These are phyloP conservation scores for Nakazawaea peltata DNA, from an alignment of 805 yeast genomes.

Conservation along the genomic window DNA sequence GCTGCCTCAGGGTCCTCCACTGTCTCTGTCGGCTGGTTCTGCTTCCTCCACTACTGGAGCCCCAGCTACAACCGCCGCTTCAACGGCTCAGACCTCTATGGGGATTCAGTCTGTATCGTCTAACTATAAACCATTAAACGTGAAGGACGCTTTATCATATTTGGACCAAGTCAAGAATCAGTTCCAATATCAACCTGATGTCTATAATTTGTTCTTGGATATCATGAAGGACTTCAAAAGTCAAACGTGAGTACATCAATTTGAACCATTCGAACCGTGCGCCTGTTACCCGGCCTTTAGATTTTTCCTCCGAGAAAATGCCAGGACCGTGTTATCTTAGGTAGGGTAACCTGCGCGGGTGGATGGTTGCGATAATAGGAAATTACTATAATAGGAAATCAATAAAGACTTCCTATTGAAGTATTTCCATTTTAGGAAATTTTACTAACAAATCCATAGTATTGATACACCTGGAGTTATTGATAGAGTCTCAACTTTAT, in stretches of 20 bases:
- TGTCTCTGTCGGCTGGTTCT: slow-evolving; percentile 17
- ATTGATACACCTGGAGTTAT: slow-evolving; percentile 99
- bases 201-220: slow-evolving; percentile 91
- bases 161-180: slow-evolving; percentile 93
- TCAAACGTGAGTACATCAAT: slow-evolving; percentile 49
- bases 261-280: neutral
- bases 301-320: neutral
- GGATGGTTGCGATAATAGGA: too few species aligned
- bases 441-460: slow-evolving; percentile 19
- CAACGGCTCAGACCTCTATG: slow-evolving; percentile 19
- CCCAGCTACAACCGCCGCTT: slow-evolving; percentile 18
- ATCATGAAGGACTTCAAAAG: slow-evolving; percentile 98
- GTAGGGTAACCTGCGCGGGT: slow-evolving; percentile 2
- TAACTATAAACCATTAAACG: slow-evolving; percentile 76
- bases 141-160: slow-evolving; percentile 91
- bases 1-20: slow-evolving; percentile 14
- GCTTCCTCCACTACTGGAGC: slow-evolving; percentile 12
- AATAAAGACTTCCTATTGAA: neutral
- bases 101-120: slow-evolving; percentile 18
- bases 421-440: neutral
- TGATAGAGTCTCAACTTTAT: slow-evolving; percentile 84
- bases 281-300: neutral
- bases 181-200: slow-evolving; percentile 88
- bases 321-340: slow-evolving; percentile 1
- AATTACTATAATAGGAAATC: too few species aligned